Conservation (phyloP, 2,329 filamentous ascomycete species). For the Colletotrichum sp. region DNA sequence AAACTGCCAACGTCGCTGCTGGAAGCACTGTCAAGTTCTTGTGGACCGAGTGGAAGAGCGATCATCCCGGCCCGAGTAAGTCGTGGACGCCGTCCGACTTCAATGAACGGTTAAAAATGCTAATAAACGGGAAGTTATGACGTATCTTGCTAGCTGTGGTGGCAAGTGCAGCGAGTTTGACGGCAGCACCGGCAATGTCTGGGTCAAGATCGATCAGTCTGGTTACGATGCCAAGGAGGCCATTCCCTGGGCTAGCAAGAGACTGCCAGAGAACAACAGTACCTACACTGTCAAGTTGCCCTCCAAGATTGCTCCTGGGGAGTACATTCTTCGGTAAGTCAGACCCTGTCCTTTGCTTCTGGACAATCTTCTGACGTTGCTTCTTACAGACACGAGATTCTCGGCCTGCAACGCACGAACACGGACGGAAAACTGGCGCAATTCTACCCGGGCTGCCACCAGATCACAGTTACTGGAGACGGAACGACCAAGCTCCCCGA, state of each 20-base stretch:
- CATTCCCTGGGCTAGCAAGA: constrained; percentile 38
- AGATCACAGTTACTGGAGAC: constrained; percentile 56
- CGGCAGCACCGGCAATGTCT: constrained; percentile 27
- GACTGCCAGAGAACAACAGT: constrained; percentile 35
- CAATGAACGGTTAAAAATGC: not conserved
- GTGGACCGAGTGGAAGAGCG: constrained; percentile 47
- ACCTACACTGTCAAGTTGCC: constrained; percentile 45
- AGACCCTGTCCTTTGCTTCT: not conserved
- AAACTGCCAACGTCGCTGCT: constrained; percentile 40
- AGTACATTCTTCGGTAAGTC: constrained; percentile 46
- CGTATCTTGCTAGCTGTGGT: constrained; percentile 38
- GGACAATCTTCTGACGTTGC: not conserved
- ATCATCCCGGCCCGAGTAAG: constrained; percentile 48
- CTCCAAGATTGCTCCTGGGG: constrained; percentile 45
- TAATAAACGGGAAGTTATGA: constrained; percentile 5
- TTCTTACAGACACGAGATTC: constrained; percentile 49
- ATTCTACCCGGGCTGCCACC: constrained; percentile 63
- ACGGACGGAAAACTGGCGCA: constrained; percentile 55
- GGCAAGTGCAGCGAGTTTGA: constrained; percentile 23
- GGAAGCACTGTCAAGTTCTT: constrained; percentile 44
- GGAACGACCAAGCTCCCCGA: constrained; percentile 40
- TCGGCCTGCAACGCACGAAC: constrained; percentile 54
- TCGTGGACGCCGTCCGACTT: not conserved
- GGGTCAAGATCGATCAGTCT: constrained; percentile 42
- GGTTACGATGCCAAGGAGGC: constrained; percentile 31